Conservation (phyloP, 305 asterid species). For the Solanum hybrid region DNA sequence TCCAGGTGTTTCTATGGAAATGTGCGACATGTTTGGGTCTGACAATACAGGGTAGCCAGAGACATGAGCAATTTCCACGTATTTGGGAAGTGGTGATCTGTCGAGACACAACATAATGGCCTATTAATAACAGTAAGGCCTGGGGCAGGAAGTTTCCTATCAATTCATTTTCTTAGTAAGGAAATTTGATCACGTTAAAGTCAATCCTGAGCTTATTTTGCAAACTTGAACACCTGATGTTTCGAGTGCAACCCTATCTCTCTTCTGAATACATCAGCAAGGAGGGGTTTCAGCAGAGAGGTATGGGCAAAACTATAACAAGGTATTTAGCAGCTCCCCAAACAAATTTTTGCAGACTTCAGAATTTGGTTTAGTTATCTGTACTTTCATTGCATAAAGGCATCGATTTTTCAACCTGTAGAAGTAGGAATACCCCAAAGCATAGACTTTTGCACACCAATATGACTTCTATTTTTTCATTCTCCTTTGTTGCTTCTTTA, state of each 20-base stretch:
- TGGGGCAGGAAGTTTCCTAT: background rate
- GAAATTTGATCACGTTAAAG: background rate
- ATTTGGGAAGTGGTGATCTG: slow-evolving; percentile 71
- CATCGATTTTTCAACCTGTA: background rate
- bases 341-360: background rate
- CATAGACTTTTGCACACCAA: background rate
- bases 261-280: background rate
- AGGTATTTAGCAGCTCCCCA: background rate
- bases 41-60: slow-evolving; percentile 62
- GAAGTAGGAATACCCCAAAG: background rate
- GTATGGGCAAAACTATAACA: background rate
- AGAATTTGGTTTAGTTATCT: background rate
- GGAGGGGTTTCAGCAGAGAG: background rate
- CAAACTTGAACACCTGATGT: background rate
- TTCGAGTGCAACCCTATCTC: background rate
- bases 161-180: background rate
- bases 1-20: slow-evolving; percentile 54
- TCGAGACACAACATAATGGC: slow-evolving; percentile 7
- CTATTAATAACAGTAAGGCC: background rate
- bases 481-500: background rate
- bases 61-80: slow-evolving; percentile 47
- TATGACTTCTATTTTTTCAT: background rate
- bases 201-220: background rate
- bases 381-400: background rate
- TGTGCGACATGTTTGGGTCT: slow-evolving; percentile 43